A percentile compares a stretch with the other conserved stretches of the same genome.
Conservation (phyloP, 345 rosid species). For the Bruguiera gymnorhiza region DNA sequence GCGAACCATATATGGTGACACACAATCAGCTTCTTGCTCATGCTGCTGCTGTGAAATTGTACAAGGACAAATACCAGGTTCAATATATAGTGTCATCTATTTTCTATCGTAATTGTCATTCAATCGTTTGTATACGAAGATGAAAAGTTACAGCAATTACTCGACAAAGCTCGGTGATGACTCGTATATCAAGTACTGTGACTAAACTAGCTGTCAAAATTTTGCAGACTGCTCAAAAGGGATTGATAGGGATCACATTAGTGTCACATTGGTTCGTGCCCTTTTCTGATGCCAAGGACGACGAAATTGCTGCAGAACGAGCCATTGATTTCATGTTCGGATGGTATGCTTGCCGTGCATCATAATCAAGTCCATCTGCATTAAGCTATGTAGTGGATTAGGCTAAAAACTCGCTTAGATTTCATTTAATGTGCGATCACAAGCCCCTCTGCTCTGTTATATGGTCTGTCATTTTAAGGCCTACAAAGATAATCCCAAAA, state of each 20-base stretch:
- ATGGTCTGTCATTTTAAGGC: no score
- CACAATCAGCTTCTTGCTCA: slow-evolving; percentile 28
- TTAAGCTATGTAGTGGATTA: no score
- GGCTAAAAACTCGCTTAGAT: neutral
- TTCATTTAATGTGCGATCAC: no score
- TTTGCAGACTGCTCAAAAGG: slow-evolving; percentile 10
- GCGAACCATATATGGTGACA: slow-evolving; percentile 17
- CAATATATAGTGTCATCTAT: neutral
- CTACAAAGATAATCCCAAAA: no score
- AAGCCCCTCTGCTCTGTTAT: no score
- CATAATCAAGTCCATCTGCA: neutral
- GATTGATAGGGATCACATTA: slow-evolving; percentile 9
- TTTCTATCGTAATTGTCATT: no score
- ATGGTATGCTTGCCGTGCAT: neutral
- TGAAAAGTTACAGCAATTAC: no score
- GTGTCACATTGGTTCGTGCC: slow-evolving; percentile 6
- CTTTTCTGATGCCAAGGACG: neutral
- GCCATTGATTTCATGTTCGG: slow-evolving; percentile 13
- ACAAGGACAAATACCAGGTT: slow-evolving; percentile 9
- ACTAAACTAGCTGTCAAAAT: neutral
- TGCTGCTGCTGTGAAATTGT: slow-evolving; percentile 16
- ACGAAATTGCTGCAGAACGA: neutral
- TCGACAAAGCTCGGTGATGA: no score
- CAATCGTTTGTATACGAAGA: no score
- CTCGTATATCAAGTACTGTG: neutral